These are phyloP conservation scores for Phellopilus nigrolimitatus DNA, from an alignment of 1,284 basidiomycete genomes.

Conservation along the genomic window DNA sequence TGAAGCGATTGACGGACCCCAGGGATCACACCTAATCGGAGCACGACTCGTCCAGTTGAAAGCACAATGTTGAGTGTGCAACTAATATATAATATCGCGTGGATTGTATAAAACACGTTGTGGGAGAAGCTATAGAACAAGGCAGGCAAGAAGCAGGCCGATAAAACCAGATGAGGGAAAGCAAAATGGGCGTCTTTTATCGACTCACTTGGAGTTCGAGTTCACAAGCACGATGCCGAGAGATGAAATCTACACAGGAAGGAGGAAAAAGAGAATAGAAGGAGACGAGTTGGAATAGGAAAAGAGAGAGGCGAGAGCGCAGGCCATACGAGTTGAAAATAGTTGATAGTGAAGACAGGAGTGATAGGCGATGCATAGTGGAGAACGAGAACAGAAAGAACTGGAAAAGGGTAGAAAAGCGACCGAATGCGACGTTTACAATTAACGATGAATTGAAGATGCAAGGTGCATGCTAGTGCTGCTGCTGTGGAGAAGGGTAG, in stretches of 20 bases:
- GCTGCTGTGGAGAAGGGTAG: too few relatives aligned
- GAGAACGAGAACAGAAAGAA: conserved; percentile 25
- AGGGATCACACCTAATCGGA: background rate
- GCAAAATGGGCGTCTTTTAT: background rate
- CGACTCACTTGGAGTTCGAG: too few relatives aligned
- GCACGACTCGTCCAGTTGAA: too few relatives aligned
- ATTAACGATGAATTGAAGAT: background rate
- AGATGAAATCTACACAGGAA: background rate
- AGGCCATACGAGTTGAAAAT: conserved; percentile 24
- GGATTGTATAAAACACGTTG: background rate
- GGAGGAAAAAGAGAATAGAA: background rate
- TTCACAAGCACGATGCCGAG: too few relatives aligned
- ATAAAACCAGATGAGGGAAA: background rate
- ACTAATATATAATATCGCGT: background rate
- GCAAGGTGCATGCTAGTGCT: too few relatives aligned
- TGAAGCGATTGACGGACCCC: too few relatives aligned
- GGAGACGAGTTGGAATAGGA: conserved; percentile 11
- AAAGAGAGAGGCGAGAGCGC: conserved; percentile 24
- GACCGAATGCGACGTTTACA: background rate
- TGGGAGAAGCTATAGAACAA: background rate
- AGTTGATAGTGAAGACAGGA: conserved; percentile 20
- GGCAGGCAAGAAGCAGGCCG: background rate
- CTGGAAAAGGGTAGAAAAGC: conserved; percentile 12
- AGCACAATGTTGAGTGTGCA: background rate
- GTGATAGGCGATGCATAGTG: conserved; percentile 21